Percentiles rank a stretch among this genome's conserved stretches.
phyloP scores from a whole-genome alignment of 78 protist species.

The Mantamonas sphyraenae region DNA sequence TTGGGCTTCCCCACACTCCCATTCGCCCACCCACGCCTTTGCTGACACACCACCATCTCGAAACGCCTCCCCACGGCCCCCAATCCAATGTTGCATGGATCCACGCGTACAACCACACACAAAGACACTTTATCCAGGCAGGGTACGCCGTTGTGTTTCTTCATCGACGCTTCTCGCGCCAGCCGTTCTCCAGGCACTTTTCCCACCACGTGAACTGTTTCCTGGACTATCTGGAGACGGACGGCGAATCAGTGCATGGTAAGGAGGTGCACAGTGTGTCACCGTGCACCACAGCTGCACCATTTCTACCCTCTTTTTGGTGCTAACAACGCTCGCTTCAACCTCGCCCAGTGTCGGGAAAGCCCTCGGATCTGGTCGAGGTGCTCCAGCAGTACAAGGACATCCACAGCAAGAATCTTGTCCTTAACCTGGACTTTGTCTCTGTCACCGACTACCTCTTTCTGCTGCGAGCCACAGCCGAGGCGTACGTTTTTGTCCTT shows the following conservation, averaged over 20 bases:
- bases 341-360: too few relatives aligned
- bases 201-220: background rate
- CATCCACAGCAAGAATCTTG: background rate
- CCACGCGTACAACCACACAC: background rate
- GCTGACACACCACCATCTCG: background rate
- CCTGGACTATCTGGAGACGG: background rate
- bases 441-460: constrained; percentile 32
- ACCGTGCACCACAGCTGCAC: too few relatives aligned
- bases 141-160: constrained; percentile 18
- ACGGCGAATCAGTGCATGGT: too few relatives aligned
- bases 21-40: background rate
- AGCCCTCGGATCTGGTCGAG: too few relatives aligned
- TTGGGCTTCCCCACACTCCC: background rate
- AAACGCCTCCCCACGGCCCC: background rate
- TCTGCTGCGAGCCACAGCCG: constrained; percentile 3
- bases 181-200: background rate
- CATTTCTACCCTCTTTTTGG: too few relatives aligned
- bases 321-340: too few relatives aligned
- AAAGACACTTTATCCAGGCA: background rate
- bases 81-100: background rate
- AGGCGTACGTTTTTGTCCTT: too few relatives aligned
- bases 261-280: too few relatives aligned
- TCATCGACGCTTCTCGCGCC: background rate
- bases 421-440: constrained; percentile 17
- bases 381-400: background rate